Base-by-base conservation (phyloP, 1,139 yeast species). In the Zygoascus meyerae region DNA sequence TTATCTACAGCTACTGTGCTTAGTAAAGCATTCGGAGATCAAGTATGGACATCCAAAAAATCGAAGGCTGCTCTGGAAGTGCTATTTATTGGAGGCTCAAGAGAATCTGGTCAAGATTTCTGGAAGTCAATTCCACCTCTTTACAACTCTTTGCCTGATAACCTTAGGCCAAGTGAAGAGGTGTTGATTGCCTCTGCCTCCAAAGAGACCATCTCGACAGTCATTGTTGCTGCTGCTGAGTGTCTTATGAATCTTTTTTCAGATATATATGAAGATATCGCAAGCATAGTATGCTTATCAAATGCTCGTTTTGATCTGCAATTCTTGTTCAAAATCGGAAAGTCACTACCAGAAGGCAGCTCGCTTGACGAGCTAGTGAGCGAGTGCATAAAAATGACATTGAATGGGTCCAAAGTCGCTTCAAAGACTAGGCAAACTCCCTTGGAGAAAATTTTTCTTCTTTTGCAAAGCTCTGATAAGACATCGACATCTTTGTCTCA, bases 121-220 rank as follows among this genome's bases (percentile, higher is more conserved):
- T 42, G 45, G 45, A 30, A 42, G 18, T 35, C 29, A 18, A 31
- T 36, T 5, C 40, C 45, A 6, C 29, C 30, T n/a, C 12, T 42
- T 7, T 7, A 35, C 14, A 16, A 16, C 8, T 26, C 31, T 8
- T 29, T 42, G 10, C 40, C 40, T 8, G 40, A 29, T 10, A 29
- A 29, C 7, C 11, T 35, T 18, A 35, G 18, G 17, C 36, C 39
- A 4, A 29, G 34, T 11, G 10, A 29, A 12, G 36, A 36, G 10
- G 14, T 31, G 11, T 34, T 42, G 5, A 31, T 42, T 29, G 18
- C 30, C 11, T 40, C 36, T 9, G 21, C 36, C 14, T 16, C 31
- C 12, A 42, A 31, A 34, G 45, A 42, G 29, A 35, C 18, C 4
- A 16, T 42, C 7, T 40, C 45, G 11, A 29, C 29, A 31, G 28